A percentile compares a stretch with the other conserved stretches of the same genome.
phyloP scores from a whole-genome alignment of 2,329 filamentous ascomycete genomes.

The Pseudogymnoascus destructans region DNA sequence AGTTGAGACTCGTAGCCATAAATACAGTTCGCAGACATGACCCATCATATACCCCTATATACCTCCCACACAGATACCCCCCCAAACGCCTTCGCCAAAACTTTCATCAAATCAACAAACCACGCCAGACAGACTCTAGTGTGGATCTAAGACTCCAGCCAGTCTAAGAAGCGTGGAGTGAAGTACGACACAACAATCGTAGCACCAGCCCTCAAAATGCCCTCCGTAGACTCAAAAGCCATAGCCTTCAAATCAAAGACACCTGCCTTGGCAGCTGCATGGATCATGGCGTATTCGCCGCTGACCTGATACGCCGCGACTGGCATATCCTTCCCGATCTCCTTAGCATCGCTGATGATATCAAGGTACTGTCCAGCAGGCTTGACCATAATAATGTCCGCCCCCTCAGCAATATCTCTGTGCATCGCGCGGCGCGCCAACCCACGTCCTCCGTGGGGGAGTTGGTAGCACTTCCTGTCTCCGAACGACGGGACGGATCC shows the following conservation, averaged over 20 bases:
- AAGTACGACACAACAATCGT: conserved; percentile 93
- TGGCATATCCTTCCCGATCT: conserved; percentile 80
- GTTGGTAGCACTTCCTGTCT: conserved; percentile 91
- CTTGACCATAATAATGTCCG: conserved; percentile 99
- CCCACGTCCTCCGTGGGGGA: conserved; percentile 82
- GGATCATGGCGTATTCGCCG: conserved; percentile 96
- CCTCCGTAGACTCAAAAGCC: conserved; percentile 89
- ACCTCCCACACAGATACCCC: background rate
- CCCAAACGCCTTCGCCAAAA: background rate
- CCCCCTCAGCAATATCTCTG: conserved; percentile 83
- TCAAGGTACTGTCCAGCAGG: conserved; percentile 91
- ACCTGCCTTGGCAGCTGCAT: conserved; percentile 86
- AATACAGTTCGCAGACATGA: conserved; percentile 1
- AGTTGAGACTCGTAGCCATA: conserved; percentile 7
- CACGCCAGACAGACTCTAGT: background rate
- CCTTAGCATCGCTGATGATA: conserved; percentile 95
- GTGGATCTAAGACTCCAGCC: conserved; percentile 39
- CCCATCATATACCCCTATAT: conserved; percentile 4
- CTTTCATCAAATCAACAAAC: background rate
- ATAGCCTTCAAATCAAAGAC: conserved; percentile 92
- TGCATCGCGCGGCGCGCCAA: conserved; percentile 81
- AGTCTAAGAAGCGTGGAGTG: conserved; percentile 64
- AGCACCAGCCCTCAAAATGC: conserved; percentile 83
- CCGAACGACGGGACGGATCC: conserved; percentile 85
- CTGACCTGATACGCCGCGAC: conserved; percentile 94